Conservation (phyloP, 2,329 filamentous ascomycete species). For the Colletotrichum trifolii region DNA sequence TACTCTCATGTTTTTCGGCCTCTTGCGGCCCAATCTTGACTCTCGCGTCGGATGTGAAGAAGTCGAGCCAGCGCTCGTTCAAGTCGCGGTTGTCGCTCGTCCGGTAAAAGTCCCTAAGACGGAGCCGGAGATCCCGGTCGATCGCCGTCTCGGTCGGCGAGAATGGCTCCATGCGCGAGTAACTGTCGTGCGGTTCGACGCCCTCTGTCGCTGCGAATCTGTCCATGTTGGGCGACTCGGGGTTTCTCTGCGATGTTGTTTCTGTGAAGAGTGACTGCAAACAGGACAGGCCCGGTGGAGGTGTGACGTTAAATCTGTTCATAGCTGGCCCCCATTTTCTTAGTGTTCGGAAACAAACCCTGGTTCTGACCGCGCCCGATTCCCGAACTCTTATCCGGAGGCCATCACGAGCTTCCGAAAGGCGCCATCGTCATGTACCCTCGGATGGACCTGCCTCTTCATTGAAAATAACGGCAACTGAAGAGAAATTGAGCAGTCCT, state of each 20-base stretch:
- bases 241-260: not conserved
- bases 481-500: no score
- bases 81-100: conserved; percentile 29
- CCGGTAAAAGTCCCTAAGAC: conserved; percentile 36
- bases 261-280: not conserved
- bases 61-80: conserved; percentile 30
- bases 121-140: conserved; percentile 34
- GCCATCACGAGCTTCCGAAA: conserved; percentile 6
- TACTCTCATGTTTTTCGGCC: conserved; percentile 26
- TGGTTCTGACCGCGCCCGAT: conserved; percentile 16
- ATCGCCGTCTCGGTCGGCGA: conserved; percentile 31
- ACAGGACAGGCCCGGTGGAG: not conserved
- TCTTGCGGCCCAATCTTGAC: conserved; percentile 25
- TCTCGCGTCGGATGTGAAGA: conserved; percentile 29
- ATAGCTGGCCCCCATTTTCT: not conserved
- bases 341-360: conserved; percentile 24
- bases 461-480: no score
- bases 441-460: no score
- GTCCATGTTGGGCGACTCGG: conserved; percentile 4
- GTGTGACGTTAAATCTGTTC: conserved; percentile 20
- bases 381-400: conserved; percentile 19
- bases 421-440: not conserved
- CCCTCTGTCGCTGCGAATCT: conserved; percentile 24
- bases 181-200: conserved; percentile 32
- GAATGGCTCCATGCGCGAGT: conserved; percentile 33